Conservation (phyloP, 176 grass and related monocot genomes). For the Otatea glauca region DNA sequence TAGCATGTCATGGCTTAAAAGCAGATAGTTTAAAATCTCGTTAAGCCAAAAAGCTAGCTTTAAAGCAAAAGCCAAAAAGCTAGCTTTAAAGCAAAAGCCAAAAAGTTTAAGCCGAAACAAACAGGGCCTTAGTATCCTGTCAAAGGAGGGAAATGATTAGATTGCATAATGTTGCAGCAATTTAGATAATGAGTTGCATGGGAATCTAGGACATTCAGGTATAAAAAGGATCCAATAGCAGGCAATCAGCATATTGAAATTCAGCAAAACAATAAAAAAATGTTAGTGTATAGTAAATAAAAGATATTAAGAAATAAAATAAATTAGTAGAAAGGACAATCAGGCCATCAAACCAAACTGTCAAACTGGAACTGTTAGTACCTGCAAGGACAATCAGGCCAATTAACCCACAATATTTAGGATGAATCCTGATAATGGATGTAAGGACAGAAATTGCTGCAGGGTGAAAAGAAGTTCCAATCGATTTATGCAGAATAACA, state of each 20-base stretch:
- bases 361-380: slow-evolving; percentile 43
- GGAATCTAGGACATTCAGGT: slow-evolving; percentile 10
- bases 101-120: too few relatives aligned
- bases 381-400: slow-evolving; percentile 78
- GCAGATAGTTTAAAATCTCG: too few relatives aligned
- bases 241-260: slow-evolving; percentile 4
- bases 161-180: slow-evolving; percentile 20
- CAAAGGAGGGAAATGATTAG: slow-evolving; percentile 45
- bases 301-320: not conserved
- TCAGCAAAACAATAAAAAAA: slow-evolving; percentile 13
- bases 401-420: slow-evolving; percentile 75
- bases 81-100: too few relatives aligned
- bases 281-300: not conserved
- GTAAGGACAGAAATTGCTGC: slow-evolving; percentile 81
- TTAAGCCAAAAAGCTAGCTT: too few relatives aligned
- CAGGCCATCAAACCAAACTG: slow-evolving; percentile 15
- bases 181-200: slow-evolving; percentile 17
- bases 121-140: slow-evolving; percentile 90
- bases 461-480: slow-evolving; percentile 99
- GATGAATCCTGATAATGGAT: slow-evolving; percentile 73
- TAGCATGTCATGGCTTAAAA: too few relatives aligned
- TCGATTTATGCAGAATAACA: too few relatives aligned
- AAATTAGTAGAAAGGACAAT: slow-evolving; percentile 9
- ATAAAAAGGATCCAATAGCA: not conserved
- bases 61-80: too few relatives aligned